A percentile compares a stretch with the other conserved stretches of the same genome.
Evolutionary conservation across 2,329 filamentous ascomycete species (phyloP).

Genomic region (Pseudopithomyces chartarum): DNA sequence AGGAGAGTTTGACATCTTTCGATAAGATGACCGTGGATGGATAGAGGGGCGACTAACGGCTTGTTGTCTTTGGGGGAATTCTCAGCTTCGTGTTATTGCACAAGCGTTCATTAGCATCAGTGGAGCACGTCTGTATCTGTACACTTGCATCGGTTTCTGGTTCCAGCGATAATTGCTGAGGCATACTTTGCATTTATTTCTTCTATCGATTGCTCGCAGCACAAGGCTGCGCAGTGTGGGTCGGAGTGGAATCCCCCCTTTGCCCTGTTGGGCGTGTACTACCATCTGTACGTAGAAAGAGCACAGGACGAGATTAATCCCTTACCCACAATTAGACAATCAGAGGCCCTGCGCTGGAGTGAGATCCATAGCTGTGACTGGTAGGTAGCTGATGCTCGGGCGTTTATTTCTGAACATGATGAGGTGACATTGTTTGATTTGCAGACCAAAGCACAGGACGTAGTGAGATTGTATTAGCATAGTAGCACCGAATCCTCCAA

Average conservation of each 20-base stretch:
- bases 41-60: no score
- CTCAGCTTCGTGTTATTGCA: no score
- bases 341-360: not conserved
- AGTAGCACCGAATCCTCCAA: not conserved
- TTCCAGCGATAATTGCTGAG: no score
- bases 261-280: not conserved
- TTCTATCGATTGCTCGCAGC: not conserved
- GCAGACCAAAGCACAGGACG: not conserved
- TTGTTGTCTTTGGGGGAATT: no score
- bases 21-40: not conserved
- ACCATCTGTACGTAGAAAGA: not conserved
- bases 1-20: no score
- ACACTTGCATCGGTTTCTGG: no score
- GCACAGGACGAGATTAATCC: constrained; percentile 5
- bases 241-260: not conserved
- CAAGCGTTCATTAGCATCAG: not conserved
- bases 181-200: not conserved
- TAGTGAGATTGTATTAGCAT: constrained; percentile 8
- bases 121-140: no score
- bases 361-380: not conserved
- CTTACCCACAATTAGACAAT: constrained; percentile 8
- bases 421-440: not conserved
- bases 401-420: not conserved
- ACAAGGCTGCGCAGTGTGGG: not conserved
- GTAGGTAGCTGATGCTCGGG: not conserved